Conservation (phyloP, 768 basidiomycete genomes). For the Termitomyces bulborhizus region DNA sequence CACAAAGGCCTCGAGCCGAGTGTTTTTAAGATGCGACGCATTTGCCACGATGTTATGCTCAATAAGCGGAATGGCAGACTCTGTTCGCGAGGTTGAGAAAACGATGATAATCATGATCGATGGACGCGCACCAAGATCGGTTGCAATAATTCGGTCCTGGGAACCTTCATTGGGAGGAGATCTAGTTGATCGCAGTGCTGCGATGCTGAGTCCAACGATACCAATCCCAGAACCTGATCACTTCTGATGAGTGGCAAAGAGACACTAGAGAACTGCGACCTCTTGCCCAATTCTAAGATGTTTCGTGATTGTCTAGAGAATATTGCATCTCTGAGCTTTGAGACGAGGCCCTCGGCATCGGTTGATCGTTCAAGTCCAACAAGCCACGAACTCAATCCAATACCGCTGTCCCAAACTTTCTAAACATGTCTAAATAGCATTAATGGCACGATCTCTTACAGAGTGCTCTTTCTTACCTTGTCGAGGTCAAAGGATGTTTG, state of each 20-base stretch:
- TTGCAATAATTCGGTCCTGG: constrained; percentile 43
- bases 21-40: constrained; percentile 23
- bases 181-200: constrained; percentile 42
- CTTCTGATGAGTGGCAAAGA: background rate
- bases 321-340: constrained; percentile 27
- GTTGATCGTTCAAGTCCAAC: constrained; percentile 24
- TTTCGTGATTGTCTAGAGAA: constrained; percentile 32
- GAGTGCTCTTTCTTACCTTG: constrained; percentile 56
- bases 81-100: constrained; percentile 28
- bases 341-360: constrained; percentile 1
- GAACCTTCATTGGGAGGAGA: constrained; percentile 7
- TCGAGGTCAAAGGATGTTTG: constrained; percentile 90
- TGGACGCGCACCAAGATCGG: constrained; percentile 63
- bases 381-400: constrained; percentile 81
- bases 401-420: constrained; percentile 97
- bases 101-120: background rate
- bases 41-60: constrained; percentile 60
- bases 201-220: constrained; percentile 65
- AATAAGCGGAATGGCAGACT: constrained; percentile 76
- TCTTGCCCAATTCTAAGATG: constrained; percentile 68
- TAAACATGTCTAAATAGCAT: constrained; percentile 32
- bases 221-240: constrained; percentile 77
- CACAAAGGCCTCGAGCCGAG: constrained; percentile 27
- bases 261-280: background rate
- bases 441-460: constrained; percentile 5